Base-by-base conservation (phyloP, 768 basidiomycete species). In the Amanita exitialis region DNA sequence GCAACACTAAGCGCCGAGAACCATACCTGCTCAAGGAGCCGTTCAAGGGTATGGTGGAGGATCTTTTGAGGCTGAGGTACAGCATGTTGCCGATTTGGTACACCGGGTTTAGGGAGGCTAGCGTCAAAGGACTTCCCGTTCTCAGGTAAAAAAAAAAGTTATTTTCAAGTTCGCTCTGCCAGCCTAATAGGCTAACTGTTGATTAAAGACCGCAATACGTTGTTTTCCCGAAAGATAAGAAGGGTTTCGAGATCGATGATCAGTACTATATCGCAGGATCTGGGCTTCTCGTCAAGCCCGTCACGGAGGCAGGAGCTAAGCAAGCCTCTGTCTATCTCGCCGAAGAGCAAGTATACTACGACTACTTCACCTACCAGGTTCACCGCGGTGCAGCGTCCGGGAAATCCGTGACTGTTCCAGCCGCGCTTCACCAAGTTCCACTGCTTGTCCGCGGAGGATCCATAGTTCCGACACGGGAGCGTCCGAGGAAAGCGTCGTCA, bases 1-100 rank as follows among this genome's bases (percentile, higher is more conserved):
- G 95, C 59, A 95, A 98, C 64, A 94, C 94, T 27, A 98, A 97
- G 70, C 83, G 96, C 41, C 84, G 96, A 36, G 96, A 99, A 67
- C 95, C 95, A 1, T 99, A 84, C 74, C 74, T 98, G 0, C 77
- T 87, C 44, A 89, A 91, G 9, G 84, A 96, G 58, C 93, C 94
- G 3, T 86, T 88, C 72, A 90, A 88, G 71, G 73, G 79, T 34
- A 85, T 91, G 44, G 67, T 97, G 41, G 79, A 84, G 34, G 82
- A 90, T 55, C 76, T 83, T 44, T 69, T 99, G 43, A 78, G 84
- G 23, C 69, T 97, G 49, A 72, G 96, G 43, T 98, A 99, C 66
- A 73, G 77, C 35, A 76, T 97, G 69, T 69, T 99, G 23, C 90
- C 92, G 0, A 75, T 94, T 12, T 97, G 95, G 94, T 99, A 99